Evolutionary conservation across 352 stramenopile genomes (phyloP).

Genomic region (Pythium folliculosum): DNA sequence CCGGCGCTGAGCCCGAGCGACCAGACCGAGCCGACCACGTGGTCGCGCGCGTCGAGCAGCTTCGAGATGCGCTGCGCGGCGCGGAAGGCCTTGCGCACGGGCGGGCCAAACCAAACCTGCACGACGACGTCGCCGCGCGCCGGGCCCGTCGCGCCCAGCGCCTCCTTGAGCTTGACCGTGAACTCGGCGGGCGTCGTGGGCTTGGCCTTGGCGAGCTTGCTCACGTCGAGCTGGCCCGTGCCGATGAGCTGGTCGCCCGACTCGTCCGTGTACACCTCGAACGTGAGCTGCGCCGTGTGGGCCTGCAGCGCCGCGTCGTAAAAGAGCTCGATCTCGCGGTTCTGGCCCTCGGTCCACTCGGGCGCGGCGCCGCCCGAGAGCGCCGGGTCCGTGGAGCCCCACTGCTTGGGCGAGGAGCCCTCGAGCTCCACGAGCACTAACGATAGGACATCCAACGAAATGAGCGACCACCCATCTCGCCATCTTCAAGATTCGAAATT

Average conservation of each 20-base stretch:
- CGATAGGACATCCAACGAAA: background rate
- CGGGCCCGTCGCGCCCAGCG: conserved; percentile 28
- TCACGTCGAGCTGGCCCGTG: conserved; percentile 60
- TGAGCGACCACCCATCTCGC: background rate
- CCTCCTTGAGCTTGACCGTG: conserved; percentile 56
- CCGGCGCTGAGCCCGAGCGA: conserved; percentile 38
- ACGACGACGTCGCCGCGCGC: conserved; percentile 63
- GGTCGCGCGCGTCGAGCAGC: conserved; percentile 74
- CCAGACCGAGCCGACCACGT: conserved; percentile 56
- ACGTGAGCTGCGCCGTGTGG: conserved; percentile 51
- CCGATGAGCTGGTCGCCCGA: conserved; percentile 73
- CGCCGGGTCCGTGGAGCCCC: conserved; percentile 64
- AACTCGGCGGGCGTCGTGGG: conserved; percentile 36
- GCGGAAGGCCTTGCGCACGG: conserved; percentile 78
- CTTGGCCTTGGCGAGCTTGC: conserved; percentile 44
- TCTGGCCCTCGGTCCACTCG: conserved; percentile 65
- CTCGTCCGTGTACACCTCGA: conserved; percentile 78
- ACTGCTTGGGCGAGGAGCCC: conserved; percentile 58
- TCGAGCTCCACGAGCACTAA: conserved; percentile 73
- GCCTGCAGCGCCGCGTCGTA: conserved; percentile 58
- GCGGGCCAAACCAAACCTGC: conserved; percentile 76
- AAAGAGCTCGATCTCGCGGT: conserved; percentile 85
- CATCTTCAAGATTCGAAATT: conserved; percentile 9
- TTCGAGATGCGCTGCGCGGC: conserved; percentile 68
- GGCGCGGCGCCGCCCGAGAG: conserved; percentile 61